phyloP scores from a whole-genome alignment of 2,329 filamentous ascomycete species.

The Anthostomella pinea region DNA sequence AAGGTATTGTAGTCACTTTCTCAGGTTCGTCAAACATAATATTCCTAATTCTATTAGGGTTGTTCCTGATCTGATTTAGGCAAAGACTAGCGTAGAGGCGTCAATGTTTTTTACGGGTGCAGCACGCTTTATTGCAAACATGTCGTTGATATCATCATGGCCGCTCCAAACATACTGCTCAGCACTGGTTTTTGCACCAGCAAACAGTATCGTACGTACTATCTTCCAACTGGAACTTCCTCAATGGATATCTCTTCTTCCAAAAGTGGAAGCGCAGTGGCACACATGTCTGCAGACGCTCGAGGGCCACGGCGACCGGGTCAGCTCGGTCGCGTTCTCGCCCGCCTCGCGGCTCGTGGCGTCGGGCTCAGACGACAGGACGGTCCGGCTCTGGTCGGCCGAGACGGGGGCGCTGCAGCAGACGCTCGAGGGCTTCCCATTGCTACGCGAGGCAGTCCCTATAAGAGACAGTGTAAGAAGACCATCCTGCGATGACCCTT shows the following conservation, averaged over 20 bases:
- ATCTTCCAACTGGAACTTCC: conserved; percentile 16
- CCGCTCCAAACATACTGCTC: conserved; percentile 35
- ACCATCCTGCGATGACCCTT: too few species aligned
- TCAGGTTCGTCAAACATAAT: conserved; percentile 9
- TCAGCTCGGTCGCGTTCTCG: conserved; percentile 16
- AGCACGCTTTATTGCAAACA: conserved; percentile 23
- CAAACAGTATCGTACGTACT: conserved; percentile 24
- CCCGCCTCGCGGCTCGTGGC: conserved; percentile 8
- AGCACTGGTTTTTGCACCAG: conserved; percentile 31
- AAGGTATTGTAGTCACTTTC: conserved; percentile 8
- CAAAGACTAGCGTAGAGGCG: conserved; percentile 2
- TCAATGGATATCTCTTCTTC: conserved; percentile 12
- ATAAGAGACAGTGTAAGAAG: too few species aligned
- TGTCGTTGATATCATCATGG: conserved; percentile 23
- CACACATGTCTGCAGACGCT: conserved; percentile 16
- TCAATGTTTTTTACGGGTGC: conserved; percentile 23
- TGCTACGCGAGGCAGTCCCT: too few species aligned
- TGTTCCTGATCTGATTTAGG: conserved; percentile 7
- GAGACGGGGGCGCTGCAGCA: conserved; percentile 6
- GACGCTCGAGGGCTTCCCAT: conserved; percentile 14
- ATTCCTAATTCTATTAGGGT: not conserved
- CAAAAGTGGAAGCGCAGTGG: conserved; percentile 16
- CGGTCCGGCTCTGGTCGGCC: conserved; percentile 13
- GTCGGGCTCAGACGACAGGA: conserved; percentile 15
- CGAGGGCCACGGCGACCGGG: conserved; percentile 11